These are phyloP conservation scores for Aegilops bicornis DNA, from an alignment of 176 grass and related monocot species.

Conservation along the genomic window DNA sequence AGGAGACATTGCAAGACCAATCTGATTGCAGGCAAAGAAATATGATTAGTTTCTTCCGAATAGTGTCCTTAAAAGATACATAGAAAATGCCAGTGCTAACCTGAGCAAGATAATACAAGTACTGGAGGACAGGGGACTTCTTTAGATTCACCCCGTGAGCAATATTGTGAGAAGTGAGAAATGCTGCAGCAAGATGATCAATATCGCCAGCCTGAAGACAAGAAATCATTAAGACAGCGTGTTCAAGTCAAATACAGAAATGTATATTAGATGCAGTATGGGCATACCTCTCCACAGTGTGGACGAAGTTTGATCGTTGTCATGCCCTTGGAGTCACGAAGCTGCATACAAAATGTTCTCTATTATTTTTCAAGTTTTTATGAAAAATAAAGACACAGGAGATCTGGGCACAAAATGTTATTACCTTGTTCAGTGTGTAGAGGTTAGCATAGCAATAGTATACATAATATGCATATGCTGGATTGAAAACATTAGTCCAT, in stretches of 20 bases:
- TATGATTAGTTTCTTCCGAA: conserved; percentile 15
- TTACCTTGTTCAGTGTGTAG: conserved; percentile 90
- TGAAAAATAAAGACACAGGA: too few species aligned
- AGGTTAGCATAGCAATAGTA: conserved; percentile 96
- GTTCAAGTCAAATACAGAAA: not conserved
- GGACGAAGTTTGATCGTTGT: conserved; percentile 92
- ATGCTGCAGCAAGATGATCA: conserved; percentile 88
- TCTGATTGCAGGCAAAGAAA: conserved; percentile 50
- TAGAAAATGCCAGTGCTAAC: conserved; percentile 38
- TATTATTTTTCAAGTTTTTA: not conserved
- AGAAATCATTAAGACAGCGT: conserved; percentile 23
- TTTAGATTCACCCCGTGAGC: conserved; percentile 89
- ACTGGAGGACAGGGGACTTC: conserved; percentile 93
- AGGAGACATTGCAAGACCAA: conserved; percentile 98
- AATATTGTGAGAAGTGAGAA: conserved; percentile 83
- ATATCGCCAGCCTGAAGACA: conserved; percentile 87
- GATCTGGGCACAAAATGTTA: not conserved
- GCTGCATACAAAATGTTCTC: conserved; percentile 33
- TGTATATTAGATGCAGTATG: not conserved
- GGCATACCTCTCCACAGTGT: conserved; percentile 84
- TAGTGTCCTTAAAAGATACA: not conserved
- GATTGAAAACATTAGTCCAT: conserved; percentile 95
- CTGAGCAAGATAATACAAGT: conserved; percentile 95
- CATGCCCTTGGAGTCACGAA: conserved; percentile 92
- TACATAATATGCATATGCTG: conserved; percentile 90